Evolutionary conservation across 768 basidiomycete genomes (phyloP).

Genomic region (Chalciporus chontae): DNA sequence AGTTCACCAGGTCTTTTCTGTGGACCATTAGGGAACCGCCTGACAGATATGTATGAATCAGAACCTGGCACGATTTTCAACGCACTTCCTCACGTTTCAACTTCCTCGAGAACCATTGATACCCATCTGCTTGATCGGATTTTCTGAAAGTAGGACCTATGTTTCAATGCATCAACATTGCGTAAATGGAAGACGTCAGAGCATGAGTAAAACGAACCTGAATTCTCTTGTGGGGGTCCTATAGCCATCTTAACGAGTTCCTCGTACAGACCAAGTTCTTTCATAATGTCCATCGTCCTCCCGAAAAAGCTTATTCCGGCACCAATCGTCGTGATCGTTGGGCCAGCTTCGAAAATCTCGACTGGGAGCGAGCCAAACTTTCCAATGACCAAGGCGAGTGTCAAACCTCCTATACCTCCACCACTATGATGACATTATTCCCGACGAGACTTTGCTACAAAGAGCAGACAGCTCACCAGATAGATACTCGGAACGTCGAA

Average conservation of each 20-base stretch:
- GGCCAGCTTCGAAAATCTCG: conserved; percentile 42
- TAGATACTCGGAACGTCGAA: conserved; percentile 12
- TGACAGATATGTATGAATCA: conserved; percentile 9
- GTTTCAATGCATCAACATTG: not conserved
- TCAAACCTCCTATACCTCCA: conserved; percentile 38
- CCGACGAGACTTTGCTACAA: not conserved
- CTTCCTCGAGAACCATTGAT: conserved; percentile 22
- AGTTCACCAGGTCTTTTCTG: conserved; percentile 35
- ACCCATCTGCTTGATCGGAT: conserved; percentile 32
- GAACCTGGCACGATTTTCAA: not conserved
- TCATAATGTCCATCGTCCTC: conserved; percentile 42
- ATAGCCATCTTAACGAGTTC: conserved; percentile 22
- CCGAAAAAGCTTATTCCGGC: conserved; percentile 47
- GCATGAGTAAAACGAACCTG: conserved; percentile 8
- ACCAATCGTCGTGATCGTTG: conserved; percentile 39
- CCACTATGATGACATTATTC: conserved; percentile 23
- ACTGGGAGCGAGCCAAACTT: conserved; percentile 29
- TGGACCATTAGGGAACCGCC: conserved; percentile 33
- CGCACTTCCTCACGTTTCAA: conserved; percentile 20
- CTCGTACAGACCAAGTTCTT: conserved; percentile 37
- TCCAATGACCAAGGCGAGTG: conserved; percentile 29
- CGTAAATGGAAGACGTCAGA: not conserved
- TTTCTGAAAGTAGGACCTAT: conserved; percentile 28
- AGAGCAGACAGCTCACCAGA: conserved; percentile 12
- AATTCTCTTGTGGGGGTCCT: conserved; percentile 16